Evolutionary conservation across 306 rosid species (phyloP).

Genomic region (Trifolium pratense): DNA sequence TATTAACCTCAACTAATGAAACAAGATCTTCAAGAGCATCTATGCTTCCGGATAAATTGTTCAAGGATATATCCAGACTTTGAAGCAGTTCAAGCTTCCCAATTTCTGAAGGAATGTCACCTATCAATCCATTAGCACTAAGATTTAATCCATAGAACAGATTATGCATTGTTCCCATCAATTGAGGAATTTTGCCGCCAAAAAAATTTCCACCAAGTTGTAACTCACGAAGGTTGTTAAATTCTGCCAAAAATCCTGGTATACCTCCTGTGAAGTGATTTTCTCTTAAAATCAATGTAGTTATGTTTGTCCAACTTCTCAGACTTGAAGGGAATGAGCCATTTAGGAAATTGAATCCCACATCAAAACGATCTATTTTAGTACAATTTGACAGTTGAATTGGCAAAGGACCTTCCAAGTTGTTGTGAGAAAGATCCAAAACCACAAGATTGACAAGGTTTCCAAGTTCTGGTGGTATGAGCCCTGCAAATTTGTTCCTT

Average conservation of each 20-base stretch:
- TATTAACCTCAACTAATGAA: conserved; percentile 53
- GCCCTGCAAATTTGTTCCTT: conserved; percentile 55
- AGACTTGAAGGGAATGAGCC: conserved; percentile 65
- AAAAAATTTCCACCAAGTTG: neutral
- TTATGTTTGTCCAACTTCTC: conserved; percentile 58
- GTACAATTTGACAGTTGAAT: conserved; percentile 60
- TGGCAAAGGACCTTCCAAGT: conserved; percentile 61
- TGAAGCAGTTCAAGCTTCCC: conserved; percentile 39
- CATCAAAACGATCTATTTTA: conserved; percentile 57
- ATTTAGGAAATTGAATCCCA: conserved; percentile 70
- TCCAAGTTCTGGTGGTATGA: conserved; percentile 58
- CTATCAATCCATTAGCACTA: conserved; percentile 44
- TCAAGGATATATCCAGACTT: conserved; percentile 61
- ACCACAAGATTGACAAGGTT: neutral
- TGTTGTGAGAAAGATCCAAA: neutral
- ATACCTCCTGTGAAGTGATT: conserved; percentile 66
- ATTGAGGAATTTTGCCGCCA: neutral
- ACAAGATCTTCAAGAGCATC: conserved; percentile 45
- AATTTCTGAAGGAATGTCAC: conserved; percentile 62
- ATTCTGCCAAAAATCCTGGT: conserved; percentile 56
- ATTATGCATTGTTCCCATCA: neutral
- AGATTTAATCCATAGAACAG: neutral
- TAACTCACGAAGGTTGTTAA: conserved; percentile 51
- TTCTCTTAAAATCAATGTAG: conserved; percentile 56
- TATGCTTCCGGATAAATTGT: conserved; percentile 70